These are phyloP conservation scores for Trichoderma reesei DNA, from an alignment of 495 filamentous ascomycete species.

Conservation along the genomic window DNA sequence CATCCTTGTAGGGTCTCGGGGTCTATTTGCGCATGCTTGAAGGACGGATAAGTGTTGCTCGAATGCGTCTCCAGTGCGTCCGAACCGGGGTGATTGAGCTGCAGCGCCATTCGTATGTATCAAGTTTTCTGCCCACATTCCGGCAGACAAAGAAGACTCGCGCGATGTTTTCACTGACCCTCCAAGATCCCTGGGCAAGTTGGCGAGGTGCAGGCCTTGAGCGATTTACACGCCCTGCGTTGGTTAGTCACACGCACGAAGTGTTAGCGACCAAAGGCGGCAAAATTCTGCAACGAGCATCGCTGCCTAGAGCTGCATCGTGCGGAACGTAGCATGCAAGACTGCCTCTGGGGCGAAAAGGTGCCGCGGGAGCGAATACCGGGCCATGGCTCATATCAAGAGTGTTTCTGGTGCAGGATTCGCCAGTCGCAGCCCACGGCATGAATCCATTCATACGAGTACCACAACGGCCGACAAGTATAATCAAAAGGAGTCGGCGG, in stretches of 20 bases:
- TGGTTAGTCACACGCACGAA: neutral
- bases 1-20: neutral
- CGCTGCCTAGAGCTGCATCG: neutral
- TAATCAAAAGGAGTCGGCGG: no score
- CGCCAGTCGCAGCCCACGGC: no score
- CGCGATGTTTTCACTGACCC: neutral
- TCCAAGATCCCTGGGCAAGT: neutral
- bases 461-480: no score
- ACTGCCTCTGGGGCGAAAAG: neutral
- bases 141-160: neutral
- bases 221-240: conserved; percentile 1
- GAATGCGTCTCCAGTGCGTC: neutral
- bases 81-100: conserved; percentile 2
- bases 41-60: neutral
- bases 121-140: neutral
- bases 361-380: neutral
- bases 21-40: neutral
- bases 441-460: no score
- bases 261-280: neutral
- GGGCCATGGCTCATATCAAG: neutral
- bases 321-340: neutral
- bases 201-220: neutral
- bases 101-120: neutral
- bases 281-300: neutral
- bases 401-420: no score